Base-by-base conservation (phyloP, 129 eudicot genomes). In the Artemisia tridentata region DNA sequence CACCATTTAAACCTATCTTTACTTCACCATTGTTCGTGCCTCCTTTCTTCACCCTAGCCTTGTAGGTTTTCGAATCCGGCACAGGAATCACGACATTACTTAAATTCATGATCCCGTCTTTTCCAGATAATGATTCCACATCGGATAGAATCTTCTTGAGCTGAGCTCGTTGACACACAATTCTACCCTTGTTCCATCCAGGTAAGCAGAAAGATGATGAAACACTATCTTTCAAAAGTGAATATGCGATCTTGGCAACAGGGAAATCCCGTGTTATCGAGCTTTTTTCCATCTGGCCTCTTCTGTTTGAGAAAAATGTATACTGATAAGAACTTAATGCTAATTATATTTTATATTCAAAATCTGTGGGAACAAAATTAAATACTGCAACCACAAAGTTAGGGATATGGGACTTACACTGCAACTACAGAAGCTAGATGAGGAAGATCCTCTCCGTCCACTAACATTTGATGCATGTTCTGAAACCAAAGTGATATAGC, bases 141-240 rank as follows among this genome's bases (percentile, higher is more conserved):
- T 70, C 82, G 5, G 86, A 67, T 41, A 93, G 68, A 71, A 86
- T 59, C 25, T 81, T 84, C 77, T 88, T 90, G 18, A 93, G 92
- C 79, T 90, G 97, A 79, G 85, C 53, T 73, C 75, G 84, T 76
- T 90, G 99, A 76, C 99, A 90, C 31, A 84, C 71, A 12, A 93
- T 90, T 72, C 99, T 86, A 12, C 99, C 99, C 80, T 90, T 90
- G 85, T 87, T 93, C 99, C 99, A 90, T 55, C 96, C 99, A 47
- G 99, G 96, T 68, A 80, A 83, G 73, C 83, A 59, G 65, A 93
- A 93, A 20, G 90, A 85, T 6, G 99, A 78, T 72, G 97, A 86
- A 34, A 93, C 65, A 29, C 49, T 81, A 48, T 90, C 96, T 67
- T 82, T 85, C 20, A 93, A 78, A 72, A 90, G 80, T 17, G 93